These are phyloP conservation scores for Bruguiera gymnorhiza DNA, from an alignment of 345 rosid species.

Conservation along the genomic window DNA sequence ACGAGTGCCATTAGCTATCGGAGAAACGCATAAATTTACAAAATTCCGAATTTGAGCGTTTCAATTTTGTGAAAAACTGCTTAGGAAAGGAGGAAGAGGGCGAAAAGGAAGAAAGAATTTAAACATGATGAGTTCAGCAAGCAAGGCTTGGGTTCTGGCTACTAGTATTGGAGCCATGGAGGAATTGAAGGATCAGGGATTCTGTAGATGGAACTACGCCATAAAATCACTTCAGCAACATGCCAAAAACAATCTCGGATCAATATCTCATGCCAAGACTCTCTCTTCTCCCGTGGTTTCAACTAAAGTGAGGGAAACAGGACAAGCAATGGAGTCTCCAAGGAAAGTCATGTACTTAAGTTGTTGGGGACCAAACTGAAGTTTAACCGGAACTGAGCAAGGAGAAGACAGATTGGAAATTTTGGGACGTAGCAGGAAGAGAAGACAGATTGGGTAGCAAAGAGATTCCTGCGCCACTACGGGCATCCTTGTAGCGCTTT, in stretches of 20 bases:
- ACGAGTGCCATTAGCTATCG: too few species aligned
- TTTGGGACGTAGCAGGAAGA: too few species aligned
- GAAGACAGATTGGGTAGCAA: too few species aligned
- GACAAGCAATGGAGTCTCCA: constrained; percentile 13
- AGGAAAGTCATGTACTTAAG: constrained; percentile 22
- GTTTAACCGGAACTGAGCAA: too few species aligned
- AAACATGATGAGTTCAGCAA: constrained; percentile 23
- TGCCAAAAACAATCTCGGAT: constrained; percentile 11
- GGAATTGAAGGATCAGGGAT: constrained; percentile 41
- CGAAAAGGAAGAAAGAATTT: neutral
- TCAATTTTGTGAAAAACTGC: too few species aligned
- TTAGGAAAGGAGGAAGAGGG: neutral
- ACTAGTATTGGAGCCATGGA: constrained; percentile 45
- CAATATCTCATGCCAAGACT: constrained; percentile 8
- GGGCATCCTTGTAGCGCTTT: too few species aligned
- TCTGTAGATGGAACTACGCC: constrained; percentile 42
- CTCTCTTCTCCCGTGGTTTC: constrained; percentile 11
- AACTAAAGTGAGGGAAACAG: constrained; percentile 8
- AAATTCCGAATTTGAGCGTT: too few species aligned
- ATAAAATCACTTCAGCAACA: constrained; percentile 19
- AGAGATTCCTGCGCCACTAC: too few species aligned
- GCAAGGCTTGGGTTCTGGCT: constrained; percentile 50
- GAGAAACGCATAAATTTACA: too few species aligned
- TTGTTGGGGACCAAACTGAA: constrained; percentile 18
- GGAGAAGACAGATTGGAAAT: too few species aligned